Evolutionary conservation across 176 grass and related monocot genomes (phyloP), one percentile per base, ranked within the genome.

Genomic region (Elaeis guineensis): DNA sequence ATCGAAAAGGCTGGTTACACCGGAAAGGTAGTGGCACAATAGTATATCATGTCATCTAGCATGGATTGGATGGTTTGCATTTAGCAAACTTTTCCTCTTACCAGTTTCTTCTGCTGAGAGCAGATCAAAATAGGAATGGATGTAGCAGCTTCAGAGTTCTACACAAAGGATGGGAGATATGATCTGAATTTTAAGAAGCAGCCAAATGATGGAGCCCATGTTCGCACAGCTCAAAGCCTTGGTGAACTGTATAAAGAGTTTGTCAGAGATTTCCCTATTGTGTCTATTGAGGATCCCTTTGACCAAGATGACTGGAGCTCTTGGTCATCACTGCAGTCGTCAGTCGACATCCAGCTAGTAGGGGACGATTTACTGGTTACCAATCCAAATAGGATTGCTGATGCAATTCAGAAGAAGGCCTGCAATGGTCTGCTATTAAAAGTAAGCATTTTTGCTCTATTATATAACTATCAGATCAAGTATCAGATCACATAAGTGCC

Each of bases 121-220:
- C 76, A 97, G 92, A 98, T 98, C 55, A 92, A 98, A 75, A 98
- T 98, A 69, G 93, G 93, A 61, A 98, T 98, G 93, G 93, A 98
- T 71, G 84, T 92, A 56, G 87, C 93, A 17, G 93, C 93, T 19
- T 98, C 93, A 59, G 93, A 98, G n/a, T 98, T 98, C 44, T 86
- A 82, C 61, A 89, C 77, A 5, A 98, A 98, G 63, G 76, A 89
- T 54, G 81, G 81, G 53, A 73, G 77, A 59, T 98, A 98, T 75
- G 93, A 92, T 66, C 70, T 98, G 6, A 75, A 98, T 77, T 98
- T 98, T 53, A 98, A 98, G 78, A 98, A 92, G 21, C 87, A 89
- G 54, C 93, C 93, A 52, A 98, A 98, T 57, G 69, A 85, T 73
- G 87, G 93, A 69, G 68, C 79, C 18, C 79, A 98, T 78, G 35